Conservation (phyloP, 1,284 basidiomycete genomes). For the Porodaedalea pini region DNA sequence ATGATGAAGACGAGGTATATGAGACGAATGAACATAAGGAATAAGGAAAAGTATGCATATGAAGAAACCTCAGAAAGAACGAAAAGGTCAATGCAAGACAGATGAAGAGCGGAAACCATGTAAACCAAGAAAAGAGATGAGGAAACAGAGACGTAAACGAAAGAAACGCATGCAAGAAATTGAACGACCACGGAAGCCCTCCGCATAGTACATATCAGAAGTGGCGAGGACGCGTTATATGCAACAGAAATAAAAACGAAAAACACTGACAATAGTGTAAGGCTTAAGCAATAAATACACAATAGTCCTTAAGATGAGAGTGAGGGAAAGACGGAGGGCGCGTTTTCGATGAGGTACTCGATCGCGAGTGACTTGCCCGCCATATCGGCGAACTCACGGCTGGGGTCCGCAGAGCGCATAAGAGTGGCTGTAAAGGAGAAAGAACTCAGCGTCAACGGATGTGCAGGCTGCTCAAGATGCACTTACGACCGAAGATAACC, state of each 20-base stretch:
- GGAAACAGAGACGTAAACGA: neutral
- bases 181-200: neutral
- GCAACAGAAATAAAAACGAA: neutral
- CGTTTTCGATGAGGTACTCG: constrained; percentile 90
- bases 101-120: neutral
- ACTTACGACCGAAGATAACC: constrained; percentile 99
- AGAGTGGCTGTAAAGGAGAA: constrained; percentile 70
- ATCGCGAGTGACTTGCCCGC: constrained; percentile 90
- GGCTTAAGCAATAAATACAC: constrained; percentile 10
- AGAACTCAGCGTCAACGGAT: constrained; percentile 4
- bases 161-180: neutral
- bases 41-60: neutral
- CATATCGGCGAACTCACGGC: constrained; percentile 94
- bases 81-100: neutral
- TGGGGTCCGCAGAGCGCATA: constrained; percentile 84
- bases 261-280: neutral
- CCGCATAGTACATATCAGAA: neutral
- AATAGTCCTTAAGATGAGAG: constrained; percentile 5
- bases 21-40: neutral
- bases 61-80: neutral
- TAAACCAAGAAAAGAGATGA: neutral
- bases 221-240: neutral
- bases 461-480: neutral
- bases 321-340: constrained; percentile 55
- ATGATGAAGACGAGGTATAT: neutral